Base-by-base conservation (phyloP, 2,329 filamentous ascomycete species). In the Colletotrichum eremochloae region DNA sequence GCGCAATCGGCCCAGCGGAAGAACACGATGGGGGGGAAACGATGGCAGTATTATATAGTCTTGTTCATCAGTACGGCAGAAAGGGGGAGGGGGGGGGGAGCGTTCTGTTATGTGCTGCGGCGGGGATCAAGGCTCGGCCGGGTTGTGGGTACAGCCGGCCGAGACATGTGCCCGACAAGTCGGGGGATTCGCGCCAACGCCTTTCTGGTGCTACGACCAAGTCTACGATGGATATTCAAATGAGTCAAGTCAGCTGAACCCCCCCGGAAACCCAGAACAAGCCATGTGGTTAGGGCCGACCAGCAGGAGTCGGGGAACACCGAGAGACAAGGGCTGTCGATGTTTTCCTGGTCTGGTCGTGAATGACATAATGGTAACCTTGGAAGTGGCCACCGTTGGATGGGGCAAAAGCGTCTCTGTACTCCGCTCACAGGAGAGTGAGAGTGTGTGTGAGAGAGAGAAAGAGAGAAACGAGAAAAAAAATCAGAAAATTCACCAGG, bases 301-400 rank as follows among this genome's bases (percentile, higher is more conserved):
- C 42, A 42, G 36, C 46, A 44, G 24, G 52, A 63, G 57, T 71
- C 57, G 52, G 64, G 63, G 18, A 71, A 68, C 44, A 52, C 63
- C 68, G 52, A 58, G 29, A 42, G 36, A 55, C 38, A n/a, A 18
- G 24, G 52, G 52, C 7, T 48, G 48, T 61, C 46, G 48, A 56
- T 42, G 40, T 20, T 61, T 31, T 33, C 33, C 24, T 24, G 12
- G 58, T 36, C 18, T 24, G 24, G 24, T 24, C 24, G 24, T 24
- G 24, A 24, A 72, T 70, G 66, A 70, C 66, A 68, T 72, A 69
- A 70, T 69, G 48, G 48, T 46, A 72, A 70, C 66, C n/a, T 20
- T 20, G 14, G 38, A 24, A 53, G 38, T 38, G 67, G 62, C 42
- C 44, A 40, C 36, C 42, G 57, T 56, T 56, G 55, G 60, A 69